Base-by-base conservation (phyloP, 2,329 filamentous ascomycete genomes). In the Xylariomycetidae sp. region DNA sequence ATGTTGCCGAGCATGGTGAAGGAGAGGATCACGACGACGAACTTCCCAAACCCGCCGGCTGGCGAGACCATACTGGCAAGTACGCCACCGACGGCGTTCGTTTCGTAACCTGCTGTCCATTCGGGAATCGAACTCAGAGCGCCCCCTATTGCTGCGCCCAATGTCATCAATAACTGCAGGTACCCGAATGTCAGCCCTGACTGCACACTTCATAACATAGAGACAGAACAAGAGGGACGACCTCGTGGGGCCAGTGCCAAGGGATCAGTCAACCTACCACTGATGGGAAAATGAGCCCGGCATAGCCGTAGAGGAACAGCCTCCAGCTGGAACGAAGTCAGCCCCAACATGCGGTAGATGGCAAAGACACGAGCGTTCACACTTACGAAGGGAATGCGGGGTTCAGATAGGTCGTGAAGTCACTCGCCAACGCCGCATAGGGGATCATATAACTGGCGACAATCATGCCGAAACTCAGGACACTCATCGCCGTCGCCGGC, bases 81-180 rank as follows among this genome's bases (percentile, higher is more conserved):
- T 4, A 78, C 68, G 27, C 76, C 76, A 18, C 76, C 76, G 1
- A 76, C 68, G 5, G 67, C 65, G 24, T 68, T 72, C 27, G 57
- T 45, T 3, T 69, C 60, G 48, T 79, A 78, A 3, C 65, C 73
- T 3, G 58, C 62, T n/a, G 61, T 44, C 75, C 76, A 80, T 4
- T 57, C 55, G 0, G 71, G 64, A 2, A 72, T 61, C 41, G 68
- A 74, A 16, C 68, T 61, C 1, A 76, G 64, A 19, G 75, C 75
- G 6, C 74, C 75, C 13, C 69, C 75, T 26, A 82, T 77, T n/a
- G 77, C 76, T 8, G 76, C 73, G 6, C 78, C 78, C 1, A 82
- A 67, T 1, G 64, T 65, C 74, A 82, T 79, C 31, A 82, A 64
- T 0, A 73, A 61, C 23, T 76, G 61, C 0, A 15, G 13, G 3